Percentiles rank a stretch among this genome's conserved stretches.
Conservation (phyloP, 805 yeast species). For the Sugiyamaella lignohabitans region DNA sequence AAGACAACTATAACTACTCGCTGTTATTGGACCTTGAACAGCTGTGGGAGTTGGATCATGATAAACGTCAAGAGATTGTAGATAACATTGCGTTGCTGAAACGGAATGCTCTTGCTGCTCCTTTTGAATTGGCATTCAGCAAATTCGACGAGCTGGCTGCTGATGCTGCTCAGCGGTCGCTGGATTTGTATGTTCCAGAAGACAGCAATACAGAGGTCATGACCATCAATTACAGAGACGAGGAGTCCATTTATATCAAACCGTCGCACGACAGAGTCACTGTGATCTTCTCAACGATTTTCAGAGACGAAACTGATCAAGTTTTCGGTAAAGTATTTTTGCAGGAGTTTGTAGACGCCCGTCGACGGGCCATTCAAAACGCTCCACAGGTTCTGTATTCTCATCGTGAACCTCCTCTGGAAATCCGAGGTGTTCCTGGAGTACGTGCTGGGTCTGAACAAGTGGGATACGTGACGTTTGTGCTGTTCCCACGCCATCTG, state of each 20-base stretch:
- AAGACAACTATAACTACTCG: constrained; percentile 78
- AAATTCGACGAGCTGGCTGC: constrained; percentile 62
- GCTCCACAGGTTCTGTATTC: constrained; percentile 97
- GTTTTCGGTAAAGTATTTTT: constrained; percentile 33
- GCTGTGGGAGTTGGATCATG: constrained; percentile 33
- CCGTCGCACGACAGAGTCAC: constrained; percentile 96
- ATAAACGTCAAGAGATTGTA: constrained; percentile 49
- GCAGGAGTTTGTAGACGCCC: constrained; percentile 86
- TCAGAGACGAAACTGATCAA: constrained; percentile 95
- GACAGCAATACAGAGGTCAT: constrained; percentile 50
- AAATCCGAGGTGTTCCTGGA: constrained; percentile 46
- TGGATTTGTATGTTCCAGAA: constrained; percentile 37
- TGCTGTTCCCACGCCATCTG: constrained; percentile 46
- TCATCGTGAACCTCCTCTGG: constrained; percentile 88
- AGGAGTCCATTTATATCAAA: constrained; percentile 82
- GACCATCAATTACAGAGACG: constrained; percentile 81
- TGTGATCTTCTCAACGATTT: constrained; percentile 87
- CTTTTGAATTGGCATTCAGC: constrained; percentile 78
- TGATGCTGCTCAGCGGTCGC: constrained; percentile 32
- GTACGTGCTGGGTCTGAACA: constrained; percentile 34
- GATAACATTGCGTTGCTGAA: constrained; percentile 67
- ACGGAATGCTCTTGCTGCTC: constrained; percentile 85
- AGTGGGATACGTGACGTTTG: constrained; percentile 54
- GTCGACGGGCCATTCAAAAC: constrained; percentile 91
- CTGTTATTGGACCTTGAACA: constrained; percentile 55